These are phyloP conservation scores for Aspergillus unguis DNA, from an alignment of 2,329 filamentous ascomycete genomes.

Conservation along the genomic window DNA sequence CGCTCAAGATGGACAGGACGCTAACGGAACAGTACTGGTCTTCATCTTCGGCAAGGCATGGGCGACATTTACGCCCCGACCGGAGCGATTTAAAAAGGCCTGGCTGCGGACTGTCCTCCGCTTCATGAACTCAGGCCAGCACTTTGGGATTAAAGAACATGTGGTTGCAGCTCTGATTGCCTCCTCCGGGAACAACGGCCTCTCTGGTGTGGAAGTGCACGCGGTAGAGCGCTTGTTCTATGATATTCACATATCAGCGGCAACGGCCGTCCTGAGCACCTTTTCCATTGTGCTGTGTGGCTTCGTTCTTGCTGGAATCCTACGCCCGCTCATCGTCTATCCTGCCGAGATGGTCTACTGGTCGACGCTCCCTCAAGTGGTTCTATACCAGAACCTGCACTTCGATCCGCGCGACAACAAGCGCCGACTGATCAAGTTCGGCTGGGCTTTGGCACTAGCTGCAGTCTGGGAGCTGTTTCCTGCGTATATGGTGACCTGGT, in stretches of 20 bases:
- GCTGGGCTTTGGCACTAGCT: conserved; percentile 26
- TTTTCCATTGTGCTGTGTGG: conserved; percentile 57
- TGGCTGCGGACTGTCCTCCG: conserved; percentile 37
- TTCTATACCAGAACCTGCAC: conserved; percentile 35
- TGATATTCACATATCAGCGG: conserved; percentile 41
- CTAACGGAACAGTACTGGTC: conserved; percentile 46
- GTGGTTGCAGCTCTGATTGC: conserved; percentile 54
- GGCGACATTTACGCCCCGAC: conserved; percentile 50
- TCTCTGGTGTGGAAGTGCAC: conserved; percentile 28
- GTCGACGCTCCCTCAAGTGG: conserved; percentile 40
- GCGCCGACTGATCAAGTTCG: conserved; percentile 29
- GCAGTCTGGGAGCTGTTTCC: conserved; percentile 24
- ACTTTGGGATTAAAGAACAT: conserved; percentile 57
- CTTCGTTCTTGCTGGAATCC: conserved; percentile 53
- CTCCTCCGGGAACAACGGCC: conserved; percentile 52
- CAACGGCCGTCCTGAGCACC: conserved; percentile 49
- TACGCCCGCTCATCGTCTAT: conserved; percentile 56
- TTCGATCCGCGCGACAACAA: conserved; percentile 28
- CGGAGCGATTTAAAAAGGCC: conserved; percentile 45
- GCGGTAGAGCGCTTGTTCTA: conserved; percentile 27
- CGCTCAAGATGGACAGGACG: conserved; percentile 51
- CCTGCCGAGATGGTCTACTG: conserved; percentile 58
- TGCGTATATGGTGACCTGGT: conserved; percentile 27
- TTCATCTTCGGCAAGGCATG: conserved; percentile 55
- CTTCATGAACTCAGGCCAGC: conserved; percentile 50